Base-by-base conservation (phyloP, 805 yeast species). In the Saccharomycopsis javanensis region DNA sequence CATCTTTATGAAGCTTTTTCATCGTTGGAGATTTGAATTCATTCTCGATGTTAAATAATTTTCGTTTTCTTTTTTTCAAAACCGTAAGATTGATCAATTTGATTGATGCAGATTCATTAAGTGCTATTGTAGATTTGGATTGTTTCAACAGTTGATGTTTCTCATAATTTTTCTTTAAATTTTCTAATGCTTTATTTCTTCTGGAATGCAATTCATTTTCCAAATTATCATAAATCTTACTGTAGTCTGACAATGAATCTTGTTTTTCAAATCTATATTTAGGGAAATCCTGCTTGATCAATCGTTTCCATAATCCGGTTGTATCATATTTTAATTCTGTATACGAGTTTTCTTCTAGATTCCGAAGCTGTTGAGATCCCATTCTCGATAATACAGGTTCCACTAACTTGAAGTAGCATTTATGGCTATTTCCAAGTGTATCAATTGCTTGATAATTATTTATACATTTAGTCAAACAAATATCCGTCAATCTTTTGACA, bases 101-200 rank as follows among this genome's bases (percentile, higher is more conserved):
- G 3, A 58, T 58, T 11, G 56, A 53, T 4, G 45, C 33, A n/a
- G 53, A 55, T 33, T 55, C 56, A 31, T 55, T 55, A 18, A 58
- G 50, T 1, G 51, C 46, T 3, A 58, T 42, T 30, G 58, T 37
- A 3, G 51, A 42, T 11, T 55, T 58, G 15, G 42, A 18, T 4
- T 30, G n/a, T 25, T 55, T 58, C 18, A 27, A 51, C 51, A 38
- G 45, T 30, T 57, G 55, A 13, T 54, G 18, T 13, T 25, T 25
- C 35, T 54, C 45, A 11, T 56, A 56, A 25, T 56, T 54, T 18
- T 45, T 51, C 54, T 59, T 59, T 27, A 59, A 50, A n/a, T 57
- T 56, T 6, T 57, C 18, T n/a, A 59, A 30, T n/a, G 61, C 61
- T 28, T 50, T 35, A 20, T 48, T 52, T 18, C 61, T 28, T 25